Base-by-base conservation (phyloP, 129 eudicot genomes). In the Smallanthus sonchifolius region DNA sequence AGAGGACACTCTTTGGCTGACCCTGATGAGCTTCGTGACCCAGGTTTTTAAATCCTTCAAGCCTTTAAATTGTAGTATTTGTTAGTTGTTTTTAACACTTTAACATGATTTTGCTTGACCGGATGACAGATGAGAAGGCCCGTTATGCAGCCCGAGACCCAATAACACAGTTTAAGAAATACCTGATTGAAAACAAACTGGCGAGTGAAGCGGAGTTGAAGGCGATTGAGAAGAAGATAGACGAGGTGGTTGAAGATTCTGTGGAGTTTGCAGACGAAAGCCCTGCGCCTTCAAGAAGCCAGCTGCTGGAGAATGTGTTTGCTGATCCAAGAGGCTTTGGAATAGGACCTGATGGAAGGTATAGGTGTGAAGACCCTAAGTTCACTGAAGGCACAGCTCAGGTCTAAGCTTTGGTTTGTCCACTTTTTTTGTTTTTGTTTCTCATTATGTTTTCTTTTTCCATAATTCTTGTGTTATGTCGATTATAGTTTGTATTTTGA, bases 1-100 rank as follows among this genome's bases (percentile, higher is more conserved):
- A 62, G 78, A 74, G 78, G 78, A 45, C 78, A 74, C 78, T 74
- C 78, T 16, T 74, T 74, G 78, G 78, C 78, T 7, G 78, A 74
- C 70, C 78, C 78, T 36, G 78, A 74, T 35, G 78, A 74, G 71
- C 78, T 74, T 17, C 78, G 78, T 62, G 70, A 74, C 78, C 78
- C 78, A 47, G 78, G 78, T 74, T 6, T 34, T 32, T 43, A 43
- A 7, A 36, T 45, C 5, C 24, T 13, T 48, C 45, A 62, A 14
- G 45, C 28, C 0, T 35, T 62, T 15, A 7, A 64, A 15, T 2
- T 36, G 5, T 37, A 7, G 30, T 2, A 36, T 15, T 14, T 64
- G 28, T 47, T n/a, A n/a, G n/a, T n/a, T n/a, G n/a, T n/a, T 38
- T 38, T 38, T 16, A 64, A 2, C 69, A 36, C 16, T 24, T 6